phyloP scores from a whole-genome alignment of 2,329 filamentous ascomycete genomes.

The Endocalyx cinctus region DNA sequence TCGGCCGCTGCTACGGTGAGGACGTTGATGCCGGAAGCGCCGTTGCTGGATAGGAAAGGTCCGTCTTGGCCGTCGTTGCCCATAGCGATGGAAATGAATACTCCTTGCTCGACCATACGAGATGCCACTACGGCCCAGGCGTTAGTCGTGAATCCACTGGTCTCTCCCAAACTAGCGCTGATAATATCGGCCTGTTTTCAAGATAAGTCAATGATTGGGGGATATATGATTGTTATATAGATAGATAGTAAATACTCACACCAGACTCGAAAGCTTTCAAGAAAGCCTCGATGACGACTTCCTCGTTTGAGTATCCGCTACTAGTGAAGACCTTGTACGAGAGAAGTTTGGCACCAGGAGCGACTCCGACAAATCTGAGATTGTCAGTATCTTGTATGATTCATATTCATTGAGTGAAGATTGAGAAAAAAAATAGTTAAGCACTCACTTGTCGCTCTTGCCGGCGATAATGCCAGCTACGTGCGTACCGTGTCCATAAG shows the following conservation, averaged over 20 bases:
- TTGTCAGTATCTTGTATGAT: background rate
- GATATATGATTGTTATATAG: no score
- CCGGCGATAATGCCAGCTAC: conserved; percentile 20
- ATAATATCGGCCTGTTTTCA: conserved; percentile 20
- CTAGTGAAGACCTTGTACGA: conserved; percentile 18
- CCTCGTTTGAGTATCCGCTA: conserved; percentile 16
- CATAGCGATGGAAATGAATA: conserved; percentile 18
- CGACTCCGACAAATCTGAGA: conserved; percentile 18
- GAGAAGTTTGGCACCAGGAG: conserved; percentile 17
- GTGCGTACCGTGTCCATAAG: conserved; percentile 16
- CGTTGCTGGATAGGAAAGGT: conserved; percentile 19
- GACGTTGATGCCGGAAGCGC: conserved; percentile 20
- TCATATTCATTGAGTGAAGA: no score
- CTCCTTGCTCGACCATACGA: conserved; percentile 31
- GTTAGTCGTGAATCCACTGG: conserved; percentile 25
- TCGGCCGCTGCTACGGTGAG: conserved; percentile 21
- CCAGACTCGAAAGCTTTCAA: conserved; percentile 19
- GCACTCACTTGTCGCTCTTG: conserved; percentile 16
- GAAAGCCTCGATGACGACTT: conserved; percentile 17
- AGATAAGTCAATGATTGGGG: no score
- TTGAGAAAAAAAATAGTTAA: no score
- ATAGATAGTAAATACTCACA: conserved; percentile 5
- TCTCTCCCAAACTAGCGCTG: conserved; percentile 17
- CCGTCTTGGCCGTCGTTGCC: conserved; percentile 18
- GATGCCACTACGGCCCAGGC: conserved; percentile 38